Conservation (phyloP, 2,329 filamentous ascomycete genomes). For the Hypoxylon sp. region DNA sequence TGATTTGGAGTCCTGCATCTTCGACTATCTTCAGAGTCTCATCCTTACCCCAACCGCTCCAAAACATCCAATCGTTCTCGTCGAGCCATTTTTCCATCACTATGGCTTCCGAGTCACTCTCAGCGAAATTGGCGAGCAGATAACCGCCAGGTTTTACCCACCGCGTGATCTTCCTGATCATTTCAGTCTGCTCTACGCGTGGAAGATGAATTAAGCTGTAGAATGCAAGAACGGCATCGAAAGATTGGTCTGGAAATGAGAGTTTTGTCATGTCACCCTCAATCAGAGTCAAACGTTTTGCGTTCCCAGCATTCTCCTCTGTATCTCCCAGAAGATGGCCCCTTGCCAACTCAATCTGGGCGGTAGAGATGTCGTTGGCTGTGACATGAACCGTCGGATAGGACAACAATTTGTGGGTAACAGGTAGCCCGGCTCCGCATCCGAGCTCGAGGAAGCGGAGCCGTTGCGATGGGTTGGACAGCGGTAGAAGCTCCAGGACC, state of each 20-base stretch:
- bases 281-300: slow-evolving; percentile 9
- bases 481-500: slow-evolving; percentile 49
- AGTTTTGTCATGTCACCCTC: neutral
- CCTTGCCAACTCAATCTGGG: slow-evolving; percentile 53
- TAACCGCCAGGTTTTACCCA: neutral
- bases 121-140: slow-evolving; percentile 47
- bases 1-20: slow-evolving; percentile 26
- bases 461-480: neutral
- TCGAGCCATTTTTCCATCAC: slow-evolving; percentile 56
- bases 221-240: neutral
- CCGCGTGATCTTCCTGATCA: neutral
- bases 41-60: slow-evolving; percentile 58
- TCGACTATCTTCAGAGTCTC: slow-evolving; percentile 51
- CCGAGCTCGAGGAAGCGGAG: slow-evolving; percentile 58
- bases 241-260: neutral
- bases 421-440: slow-evolving; percentile 58
- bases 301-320: slow-evolving; percentile 22
- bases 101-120: slow-evolving; percentile 46
- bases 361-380: slow-evolving; percentile 59
- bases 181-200: neutral
- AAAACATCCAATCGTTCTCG: slow-evolving; percentile 60
- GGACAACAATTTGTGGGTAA: slow-evolving; percentile 53
- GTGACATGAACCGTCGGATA: slow-evolving; percentile 47
- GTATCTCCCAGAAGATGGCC: slow-evolving; percentile 42
- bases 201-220: neutral